Percentiles rank a stretch among this genome's conserved stretches.
Evolutionary conservation across 2,329 filamentous ascomycete genomes (phyloP).

Genomic region (Fonsecaea multimorphosa): DNA sequence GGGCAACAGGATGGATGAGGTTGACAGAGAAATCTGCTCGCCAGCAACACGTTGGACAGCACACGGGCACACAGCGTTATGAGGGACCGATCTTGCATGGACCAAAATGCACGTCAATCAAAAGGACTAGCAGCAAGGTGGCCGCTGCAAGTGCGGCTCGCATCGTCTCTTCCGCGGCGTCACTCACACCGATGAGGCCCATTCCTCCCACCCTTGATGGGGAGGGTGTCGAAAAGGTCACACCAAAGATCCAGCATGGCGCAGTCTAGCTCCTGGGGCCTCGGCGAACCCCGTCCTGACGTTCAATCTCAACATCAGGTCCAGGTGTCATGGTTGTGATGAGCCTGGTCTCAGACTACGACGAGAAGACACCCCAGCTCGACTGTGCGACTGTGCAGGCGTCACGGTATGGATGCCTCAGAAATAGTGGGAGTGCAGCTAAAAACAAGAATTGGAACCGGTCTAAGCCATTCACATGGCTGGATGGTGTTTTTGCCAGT

Average conservation of each 20-base stretch:
- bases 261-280: background rate
- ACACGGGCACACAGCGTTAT: conserved; percentile 1
- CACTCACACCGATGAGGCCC: conserved; percentile 2
- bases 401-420: background rate
- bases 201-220: background rate
- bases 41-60: conserved; percentile 5
- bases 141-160: conserved; percentile 15
- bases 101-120: conserved; percentile 18
- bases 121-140: conserved; percentile 6
- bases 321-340: background rate
- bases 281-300: background rate
- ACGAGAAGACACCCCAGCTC: background rate
- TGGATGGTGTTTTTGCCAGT: background rate
- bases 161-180: conserved; percentile 16
- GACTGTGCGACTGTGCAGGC: background rate
- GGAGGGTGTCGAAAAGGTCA: conserved; percentile 1
- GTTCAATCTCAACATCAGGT: background rate
- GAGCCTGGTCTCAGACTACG: background rate
- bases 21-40: background rate
- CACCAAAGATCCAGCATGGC: background rate
- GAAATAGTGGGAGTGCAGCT: background rate
- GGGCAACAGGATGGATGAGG: background rate
- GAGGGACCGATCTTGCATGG: conserved; percentile 11
- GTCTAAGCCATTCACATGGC: background rate
- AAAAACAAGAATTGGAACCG: background rate